Base-by-base conservation (phyloP, 2,329 filamentous ascomycete species). In the Dactylellina leptospora region DNA sequence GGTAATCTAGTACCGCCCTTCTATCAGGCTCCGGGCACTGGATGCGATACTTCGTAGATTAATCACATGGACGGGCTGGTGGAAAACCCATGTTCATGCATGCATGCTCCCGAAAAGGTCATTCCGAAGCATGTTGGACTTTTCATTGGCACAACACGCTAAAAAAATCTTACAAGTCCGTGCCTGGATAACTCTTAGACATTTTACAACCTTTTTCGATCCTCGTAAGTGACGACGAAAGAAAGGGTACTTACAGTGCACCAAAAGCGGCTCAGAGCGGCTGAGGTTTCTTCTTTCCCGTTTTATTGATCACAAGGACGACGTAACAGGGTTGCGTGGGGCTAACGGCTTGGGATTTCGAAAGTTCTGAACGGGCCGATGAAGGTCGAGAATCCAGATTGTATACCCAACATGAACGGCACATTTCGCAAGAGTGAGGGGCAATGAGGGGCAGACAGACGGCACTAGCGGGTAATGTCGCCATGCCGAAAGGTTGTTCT, bases 201-300 rank as follows among this genome's bases (percentile, higher is more conserved):
- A n/a, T n/a, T n/a, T n/a, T n/a, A n/a, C n/a, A n/a, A n/a, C n/a
- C n/a, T n/a, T n/a, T n/a, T n/a, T n/a, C n/a, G n/a, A n/a, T n/a
- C n/a, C n/a, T n/a, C n/a, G n/a, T n/a, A n/a, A n/a, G n/a, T n/a
- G n/a, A n/a, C n/a, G n/a, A n/a, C n/a, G n/a, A n/a, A n/a, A n/a
- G n/a, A n/a, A n/a, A n/a, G n/a, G n/a, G n/a, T n/a, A n/a, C n/a
- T n/a, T n/a, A n/a, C n/a, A n/a, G n/a, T n/a, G n/a, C n/a, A n/a
- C n/a, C n/a, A n/a, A 30, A n/a, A 56, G 50, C 61, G 53, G 62
- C 54, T 68, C 54, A 45, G 53, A 54, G 62, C 62, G 54, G 54
- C 48, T 54, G 30, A 22, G 18, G 3, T 40, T 16, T 6, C 20
- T 47, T 59, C 38, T 42, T 23, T 60, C 62, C 61, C 54, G 54